phyloP scores from a whole-genome alignment of 352 stramenopile species.

The Phytophthora megakarya region DNA sequence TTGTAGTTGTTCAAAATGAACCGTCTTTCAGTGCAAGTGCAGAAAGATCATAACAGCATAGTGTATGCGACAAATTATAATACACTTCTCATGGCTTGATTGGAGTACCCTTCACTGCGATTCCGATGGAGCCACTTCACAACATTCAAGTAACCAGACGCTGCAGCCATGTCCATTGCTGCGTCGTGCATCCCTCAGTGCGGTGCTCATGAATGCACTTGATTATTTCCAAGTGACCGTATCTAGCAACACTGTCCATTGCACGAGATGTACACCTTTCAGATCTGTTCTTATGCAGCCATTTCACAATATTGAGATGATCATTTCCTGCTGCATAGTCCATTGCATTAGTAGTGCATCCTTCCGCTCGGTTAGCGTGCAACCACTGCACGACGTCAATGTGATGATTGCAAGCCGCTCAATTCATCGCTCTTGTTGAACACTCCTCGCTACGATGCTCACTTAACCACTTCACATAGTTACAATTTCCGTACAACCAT shows the following conservation, averaged over 20 bases:
- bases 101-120: conserved; percentile 14
- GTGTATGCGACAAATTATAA: not conserved
- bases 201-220: conserved; percentile 21
- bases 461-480: too few relatives aligned
- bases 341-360: conserved; percentile 15
- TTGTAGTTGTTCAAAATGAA: too few relatives aligned
- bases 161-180: conserved; percentile 22
- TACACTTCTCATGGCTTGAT: too few relatives aligned
- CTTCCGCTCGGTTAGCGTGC: conserved; percentile 16
- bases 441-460: conserved; percentile 20
- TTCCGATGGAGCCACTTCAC: conserved; percentile 23
- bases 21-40: conserved; percentile 16
- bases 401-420: conserved; percentile 3
- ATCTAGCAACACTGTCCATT: conserved; percentile 21
- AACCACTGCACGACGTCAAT: conserved; percentile 26
- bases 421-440: conserved; percentile 24
- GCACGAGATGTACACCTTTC: conserved; percentile 14
- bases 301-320: conserved; percentile 20
- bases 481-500: too few relatives aligned
- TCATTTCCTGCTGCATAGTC: conserved; percentile 16
- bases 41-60: conserved; percentile 27
- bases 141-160: conserved; percentile 11
- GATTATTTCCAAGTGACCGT: conserved; percentile 16
- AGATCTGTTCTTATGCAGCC: conserved; percentile 12
- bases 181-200: conserved; percentile 6